phyloP scores from a whole-genome alignment of 768 basidiomycete genomes.

The Lentinula raphanica region DNA sequence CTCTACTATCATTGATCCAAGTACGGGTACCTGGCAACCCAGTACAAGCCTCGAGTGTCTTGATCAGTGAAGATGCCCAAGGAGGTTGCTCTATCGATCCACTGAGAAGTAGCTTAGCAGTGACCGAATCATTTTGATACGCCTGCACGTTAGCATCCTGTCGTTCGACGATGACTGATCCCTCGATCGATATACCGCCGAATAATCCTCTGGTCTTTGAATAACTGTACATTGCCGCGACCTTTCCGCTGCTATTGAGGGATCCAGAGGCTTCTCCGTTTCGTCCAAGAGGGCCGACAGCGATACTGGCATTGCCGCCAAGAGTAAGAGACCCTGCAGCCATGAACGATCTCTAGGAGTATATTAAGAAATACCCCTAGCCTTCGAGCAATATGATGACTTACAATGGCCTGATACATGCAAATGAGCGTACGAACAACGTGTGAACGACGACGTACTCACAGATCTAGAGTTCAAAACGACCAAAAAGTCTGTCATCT shows the following conservation, averaged over 20 bases:
- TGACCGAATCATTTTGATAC: constrained; percentile 63
- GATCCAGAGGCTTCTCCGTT: constrained; percentile 89
- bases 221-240: constrained; percentile 95
- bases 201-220: constrained; percentile 92
- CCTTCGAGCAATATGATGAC: too few relatives aligned
- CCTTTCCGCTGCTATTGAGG: constrained; percentile 75
- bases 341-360: constrained; percentile 77
- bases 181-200: constrained; percentile 85
- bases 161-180: constrained; percentile 88
- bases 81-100: neutral
- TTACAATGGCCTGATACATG: constrained; percentile 54
- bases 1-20: constrained; percentile 57
- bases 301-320: constrained; percentile 86
- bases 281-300: constrained; percentile 88
- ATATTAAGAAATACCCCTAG: neutral
- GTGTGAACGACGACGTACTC: constrained; percentile 21
- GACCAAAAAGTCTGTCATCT: constrained; percentile 88
- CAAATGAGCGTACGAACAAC: constrained; percentile 7
- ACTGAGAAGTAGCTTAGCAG: constrained; percentile 56
- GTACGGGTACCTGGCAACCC: constrained; percentile 59
- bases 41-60: constrained; percentile 68
- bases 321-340: constrained; percentile 85
- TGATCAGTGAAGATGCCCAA: constrained; percentile 72
- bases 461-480: constrained; percentile 82
- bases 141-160: constrained; percentile 89